phyloP scores from a whole-genome alignment of 2,329 filamentous ascomycete genomes.

The Fusarium drepaniforme region DNA sequence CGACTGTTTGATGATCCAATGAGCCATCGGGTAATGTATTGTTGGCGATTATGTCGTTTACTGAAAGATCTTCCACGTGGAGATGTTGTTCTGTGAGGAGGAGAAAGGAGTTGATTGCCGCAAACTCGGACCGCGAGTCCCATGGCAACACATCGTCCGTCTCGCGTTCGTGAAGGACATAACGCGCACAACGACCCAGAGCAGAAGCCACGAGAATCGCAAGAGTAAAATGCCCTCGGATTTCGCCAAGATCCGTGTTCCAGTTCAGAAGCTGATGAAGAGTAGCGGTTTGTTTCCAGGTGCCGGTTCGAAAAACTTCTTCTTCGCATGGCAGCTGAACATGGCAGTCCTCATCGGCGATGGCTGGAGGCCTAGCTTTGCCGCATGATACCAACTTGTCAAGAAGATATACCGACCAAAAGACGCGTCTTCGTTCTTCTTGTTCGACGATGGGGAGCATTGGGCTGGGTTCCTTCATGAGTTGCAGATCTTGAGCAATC shows the following conservation, averaged over 20 bases:
- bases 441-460: not conserved
- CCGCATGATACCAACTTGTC: constrained; percentile 11
- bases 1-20: constrained; percentile 1
- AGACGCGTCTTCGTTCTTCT: constrained; percentile 10
- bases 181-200: constrained; percentile 12
- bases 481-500: constrained; percentile 5
- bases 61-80: not conserved
- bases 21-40: constrained; percentile 2
- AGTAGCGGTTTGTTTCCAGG: not conserved
- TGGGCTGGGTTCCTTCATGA: constrained; percentile 1
- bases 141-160: constrained; percentile 11
- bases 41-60: not conserved
- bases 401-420: constrained; percentile 6
- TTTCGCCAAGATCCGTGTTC: not conserved
- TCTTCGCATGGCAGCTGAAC: constrained; percentile 4
- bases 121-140: constrained; percentile 26
- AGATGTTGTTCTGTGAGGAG: constrained; percentile 14
- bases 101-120: constrained; percentile 20
- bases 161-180: constrained; percentile 1
- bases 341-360: constrained; percentile 10
- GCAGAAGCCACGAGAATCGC: constrained; percentile 4
- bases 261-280: constrained; percentile 11
- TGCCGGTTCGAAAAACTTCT: not conserved
- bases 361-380: constrained; percentile 5
- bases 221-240: not conserved